Percentiles rank a stretch among this genome's conserved stretches.
These are phyloP conservation scores for Boletus edulis DNA, from an alignment of 768 basidiomycete species.

Conservation along the genomic window DNA sequence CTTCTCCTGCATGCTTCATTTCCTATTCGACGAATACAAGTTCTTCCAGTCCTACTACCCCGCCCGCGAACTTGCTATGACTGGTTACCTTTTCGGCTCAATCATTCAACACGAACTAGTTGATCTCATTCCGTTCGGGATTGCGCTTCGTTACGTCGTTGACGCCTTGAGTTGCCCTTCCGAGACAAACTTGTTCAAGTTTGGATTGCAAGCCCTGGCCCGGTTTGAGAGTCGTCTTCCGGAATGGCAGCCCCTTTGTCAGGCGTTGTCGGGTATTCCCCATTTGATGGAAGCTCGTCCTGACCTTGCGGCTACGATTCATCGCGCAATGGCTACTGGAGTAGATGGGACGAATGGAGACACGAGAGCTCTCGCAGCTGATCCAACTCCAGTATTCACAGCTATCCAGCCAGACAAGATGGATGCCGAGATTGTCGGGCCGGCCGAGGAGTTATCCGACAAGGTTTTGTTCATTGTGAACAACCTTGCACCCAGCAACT, in stretches of 20 bases:
- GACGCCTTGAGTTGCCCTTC: slow-evolving; percentile 91
- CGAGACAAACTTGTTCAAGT: slow-evolving; percentile 92
- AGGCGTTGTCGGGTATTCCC: slow-evolving; percentile 83
- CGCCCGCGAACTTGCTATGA: slow-evolving; percentile 90
- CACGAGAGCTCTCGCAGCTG: slow-evolving; percentile 36
- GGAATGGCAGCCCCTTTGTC: slow-evolving; percentile 93
- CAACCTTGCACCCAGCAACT: slow-evolving; percentile 93
- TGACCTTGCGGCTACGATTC: slow-evolving; percentile 69
- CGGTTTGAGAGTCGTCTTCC: slow-evolving; percentile 83
- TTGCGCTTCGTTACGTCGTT: slow-evolving; percentile 94
- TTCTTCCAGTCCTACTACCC: slow-evolving; percentile 98
- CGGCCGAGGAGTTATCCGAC: slow-evolving; percentile 87
- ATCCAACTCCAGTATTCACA: slow-evolving; percentile 62
- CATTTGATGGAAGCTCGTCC: slow-evolving; percentile 84
- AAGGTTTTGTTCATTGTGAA: slow-evolving; percentile 97
- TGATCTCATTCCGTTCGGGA: slow-evolving; percentile 91
- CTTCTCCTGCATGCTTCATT: slow-evolving; percentile 99
- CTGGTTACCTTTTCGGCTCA: slow-evolving; percentile 93
- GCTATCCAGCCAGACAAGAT: slow-evolving; percentile 73
- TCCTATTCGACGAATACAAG: slow-evolving; percentile 99
- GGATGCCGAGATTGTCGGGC: slow-evolving; percentile 60
- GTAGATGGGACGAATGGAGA: slow-evolving; percentile 45
- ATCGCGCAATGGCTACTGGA: slow-evolving; percentile 60
- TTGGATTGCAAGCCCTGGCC: slow-evolving; percentile 87
- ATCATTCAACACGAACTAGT: slow-evolving; percentile 92